These are phyloP conservation scores for Triangularia verruculosa DNA, from an alignment of 2,329 filamentous ascomycete species.

Conservation along the genomic window DNA sequence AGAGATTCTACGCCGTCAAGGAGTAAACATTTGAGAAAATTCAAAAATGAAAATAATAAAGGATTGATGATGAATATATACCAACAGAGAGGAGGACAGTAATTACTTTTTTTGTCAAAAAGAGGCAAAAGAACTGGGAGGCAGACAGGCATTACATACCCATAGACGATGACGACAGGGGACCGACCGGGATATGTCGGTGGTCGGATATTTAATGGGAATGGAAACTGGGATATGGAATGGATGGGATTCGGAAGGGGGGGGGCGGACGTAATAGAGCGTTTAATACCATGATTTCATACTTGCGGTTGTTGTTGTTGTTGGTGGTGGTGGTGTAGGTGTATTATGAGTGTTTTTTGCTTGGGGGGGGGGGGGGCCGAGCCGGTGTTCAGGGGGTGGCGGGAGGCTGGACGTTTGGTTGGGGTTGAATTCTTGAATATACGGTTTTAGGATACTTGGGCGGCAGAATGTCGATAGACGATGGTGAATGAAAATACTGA, in stretches of 20 bases:
- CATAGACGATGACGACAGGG: neutral
- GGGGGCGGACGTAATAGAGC: neutral
- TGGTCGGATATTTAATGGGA: neutral
- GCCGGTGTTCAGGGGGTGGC: neutral
- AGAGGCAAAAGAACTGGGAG: neutral
- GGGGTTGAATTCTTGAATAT: neutral
- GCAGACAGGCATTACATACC: neutral
- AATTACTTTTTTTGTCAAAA: neutral
- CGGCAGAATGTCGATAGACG: neutral
- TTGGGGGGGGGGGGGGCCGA: neutral
- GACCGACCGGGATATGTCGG: neutral
- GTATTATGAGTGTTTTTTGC: neutral
- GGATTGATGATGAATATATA: conserved; percentile 1
- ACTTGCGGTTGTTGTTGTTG: neutral
- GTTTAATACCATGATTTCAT: neutral
- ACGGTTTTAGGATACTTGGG: neutral
- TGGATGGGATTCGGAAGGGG: neutral
- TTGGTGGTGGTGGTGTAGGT: no score
- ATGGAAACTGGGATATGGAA: neutral
- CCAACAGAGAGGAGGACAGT: neutral
- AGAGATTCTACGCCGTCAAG: conserved; percentile 74
- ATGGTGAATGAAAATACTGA: neutral
- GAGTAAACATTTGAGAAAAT: conserved; percentile 53
- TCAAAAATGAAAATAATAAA: conserved; percentile 1
- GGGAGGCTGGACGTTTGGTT: neutral